Conservation (phyloP, 768 basidiomycete genomes). For the Lactarius indigo region DNA sequence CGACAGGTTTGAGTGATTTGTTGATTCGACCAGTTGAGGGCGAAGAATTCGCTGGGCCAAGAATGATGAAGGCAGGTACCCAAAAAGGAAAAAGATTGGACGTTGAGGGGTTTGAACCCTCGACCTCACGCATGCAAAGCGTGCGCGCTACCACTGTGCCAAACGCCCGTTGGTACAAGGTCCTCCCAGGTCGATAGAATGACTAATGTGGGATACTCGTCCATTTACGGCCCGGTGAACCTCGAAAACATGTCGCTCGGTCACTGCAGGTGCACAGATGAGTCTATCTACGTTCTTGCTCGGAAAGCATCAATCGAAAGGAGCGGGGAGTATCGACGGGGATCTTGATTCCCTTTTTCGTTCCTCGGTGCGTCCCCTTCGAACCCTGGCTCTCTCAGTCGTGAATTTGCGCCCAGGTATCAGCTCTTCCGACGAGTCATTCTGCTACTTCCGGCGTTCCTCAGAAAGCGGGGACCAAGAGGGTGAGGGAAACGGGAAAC, state of each 20-base stretch:
- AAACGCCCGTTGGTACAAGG: constrained; percentile 10
- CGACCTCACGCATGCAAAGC: constrained; percentile 30
- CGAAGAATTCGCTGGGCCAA: too few species aligned
- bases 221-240: neutral
- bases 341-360: constrained; percentile 65
- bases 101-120: constrained; percentile 28
- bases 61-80: too few species aligned
- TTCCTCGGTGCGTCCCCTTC: constrained; percentile 41
- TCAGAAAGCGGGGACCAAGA: constrained; percentile 1
- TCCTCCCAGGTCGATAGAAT: neutral
- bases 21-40: too few species aligned
- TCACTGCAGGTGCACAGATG: constrained; percentile 5
- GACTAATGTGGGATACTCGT: neutral
- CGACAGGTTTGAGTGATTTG: too few species aligned
- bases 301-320: neutral
- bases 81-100: constrained; percentile 18
- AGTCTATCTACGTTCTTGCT: constrained; percentile 27
- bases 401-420: neutral
- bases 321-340: constrained; percentile 39
- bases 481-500: neutral
- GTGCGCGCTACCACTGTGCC: constrained; percentile 29
- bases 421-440: constrained; percentile 3
- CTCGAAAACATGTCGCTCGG: neutral
- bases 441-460: constrained; percentile 20
- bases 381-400: neutral